Percentiles rank a stretch among this genome's conserved stretches.
Conservation (phyloP, 108 stramenopile genomes). For the Parmales sp. region DNA sequence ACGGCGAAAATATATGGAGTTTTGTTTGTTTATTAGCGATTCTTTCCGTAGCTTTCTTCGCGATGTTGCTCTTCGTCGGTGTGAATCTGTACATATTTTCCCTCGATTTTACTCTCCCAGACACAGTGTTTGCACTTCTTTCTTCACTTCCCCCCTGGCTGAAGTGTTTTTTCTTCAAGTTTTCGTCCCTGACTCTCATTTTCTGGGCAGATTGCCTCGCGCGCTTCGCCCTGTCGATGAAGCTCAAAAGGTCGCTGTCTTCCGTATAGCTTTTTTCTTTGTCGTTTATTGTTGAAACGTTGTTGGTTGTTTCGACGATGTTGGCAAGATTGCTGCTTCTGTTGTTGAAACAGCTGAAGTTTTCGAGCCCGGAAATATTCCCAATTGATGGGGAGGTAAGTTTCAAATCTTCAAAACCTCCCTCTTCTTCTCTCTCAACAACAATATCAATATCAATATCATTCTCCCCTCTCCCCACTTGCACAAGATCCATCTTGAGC, state of each 20-base stretch:
- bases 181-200: neutral
- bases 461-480: neutral
- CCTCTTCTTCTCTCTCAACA: no score
- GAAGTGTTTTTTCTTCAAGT: neutral
- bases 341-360: no score
- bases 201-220: neutral
- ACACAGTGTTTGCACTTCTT: neutral
- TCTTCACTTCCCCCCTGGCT: neutral
- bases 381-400: no score
- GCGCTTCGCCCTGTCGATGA: neutral
- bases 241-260: neutral
- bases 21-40: neutral
- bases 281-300: neutral
- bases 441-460: no score
- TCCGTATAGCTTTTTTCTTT: neutral
- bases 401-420: no score
- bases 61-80: neutral
- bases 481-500: neutral
- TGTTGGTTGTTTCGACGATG: neutral
- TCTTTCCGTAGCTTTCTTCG: neutral
- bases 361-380: no score
- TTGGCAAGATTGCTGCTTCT: neutral
- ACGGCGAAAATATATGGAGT: neutral
- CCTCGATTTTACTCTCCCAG: neutral
- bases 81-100: neutral